Conservation (phyloP, 2,329 filamentous ascomycete species). For the Colletotrichum sp. region DNA sequence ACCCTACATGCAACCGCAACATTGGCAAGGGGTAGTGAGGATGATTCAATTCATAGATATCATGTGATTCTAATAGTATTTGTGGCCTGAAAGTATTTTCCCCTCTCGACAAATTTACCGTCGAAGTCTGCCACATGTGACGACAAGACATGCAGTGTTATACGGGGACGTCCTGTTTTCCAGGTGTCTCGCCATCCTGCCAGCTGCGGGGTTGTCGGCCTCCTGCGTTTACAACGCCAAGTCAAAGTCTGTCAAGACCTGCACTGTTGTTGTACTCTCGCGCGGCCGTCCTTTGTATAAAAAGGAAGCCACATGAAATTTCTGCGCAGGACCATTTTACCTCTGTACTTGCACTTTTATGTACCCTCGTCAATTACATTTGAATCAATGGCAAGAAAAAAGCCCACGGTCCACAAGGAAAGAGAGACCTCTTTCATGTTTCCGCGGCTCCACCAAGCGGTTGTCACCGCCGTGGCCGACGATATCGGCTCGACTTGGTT, state of each 20-base stretch:
- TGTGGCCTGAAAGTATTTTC: background rate
- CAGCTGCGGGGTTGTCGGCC: background rate
- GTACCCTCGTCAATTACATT: background rate
- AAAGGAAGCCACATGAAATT: background rate
- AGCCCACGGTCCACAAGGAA: background rate
- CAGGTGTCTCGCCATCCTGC: background rate
- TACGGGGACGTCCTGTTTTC: background rate
- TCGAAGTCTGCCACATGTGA: background rate
- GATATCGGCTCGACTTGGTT: constrained; percentile 24
- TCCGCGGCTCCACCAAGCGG: background rate
- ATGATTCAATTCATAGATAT: background rate
- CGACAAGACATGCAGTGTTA: background rate
- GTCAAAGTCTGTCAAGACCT: background rate
- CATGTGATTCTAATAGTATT: background rate
- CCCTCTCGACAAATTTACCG: background rate
- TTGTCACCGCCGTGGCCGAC: constrained; percentile 6
- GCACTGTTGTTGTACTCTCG: background rate
- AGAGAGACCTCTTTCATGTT: background rate
- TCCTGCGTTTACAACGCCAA: background rate
- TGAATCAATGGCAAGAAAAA: background rate
- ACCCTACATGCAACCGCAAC: background rate
- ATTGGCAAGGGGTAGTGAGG: background rate
- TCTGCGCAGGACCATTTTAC: background rate
- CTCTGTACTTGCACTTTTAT: background rate
- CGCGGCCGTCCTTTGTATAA: background rate